Evolutionary conservation across 2,329 filamentous ascomycete species (phyloP).

Genomic region (Sclerotinia minor): DNA sequence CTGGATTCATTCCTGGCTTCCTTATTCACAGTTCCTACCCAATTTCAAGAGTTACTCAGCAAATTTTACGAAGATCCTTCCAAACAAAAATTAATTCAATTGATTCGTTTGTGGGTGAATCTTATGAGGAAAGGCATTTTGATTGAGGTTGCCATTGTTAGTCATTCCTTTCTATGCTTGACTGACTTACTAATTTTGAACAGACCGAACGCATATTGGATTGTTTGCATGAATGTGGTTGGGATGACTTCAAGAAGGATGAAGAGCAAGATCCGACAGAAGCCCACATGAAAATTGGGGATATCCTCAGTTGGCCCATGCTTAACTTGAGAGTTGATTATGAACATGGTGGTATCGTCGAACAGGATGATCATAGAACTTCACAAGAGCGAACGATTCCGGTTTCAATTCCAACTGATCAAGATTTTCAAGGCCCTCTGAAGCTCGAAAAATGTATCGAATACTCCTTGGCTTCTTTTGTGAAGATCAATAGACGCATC

Average conservation of each 20-base stretch:
- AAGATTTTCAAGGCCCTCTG: constrained; percentile 51
- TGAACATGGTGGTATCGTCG: constrained; percentile 84
- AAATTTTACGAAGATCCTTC: constrained; percentile 67
- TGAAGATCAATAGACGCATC: constrained; percentile 81
- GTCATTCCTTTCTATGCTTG: constrained; percentile 33
- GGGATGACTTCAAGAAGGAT: constrained; percentile 74
- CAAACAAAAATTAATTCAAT: constrained; percentile 70
- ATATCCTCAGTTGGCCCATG: constrained; percentile 81
- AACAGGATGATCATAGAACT: constrained; percentile 88
- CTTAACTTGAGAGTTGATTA: constrained; percentile 92
- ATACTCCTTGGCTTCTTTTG: constrained; percentile 83
- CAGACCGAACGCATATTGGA: constrained; percentile 83
- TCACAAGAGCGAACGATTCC: constrained; percentile 89
- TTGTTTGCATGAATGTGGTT: constrained; percentile 80
- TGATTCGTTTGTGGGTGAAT: constrained; percentile 90
- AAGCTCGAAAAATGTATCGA: constrained; percentile 90
- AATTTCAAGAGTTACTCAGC: constrained; percentile 89
- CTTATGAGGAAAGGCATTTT: constrained; percentile 81
- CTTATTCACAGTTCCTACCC: constrained; percentile 86
- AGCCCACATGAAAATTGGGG: constrained; percentile 92
- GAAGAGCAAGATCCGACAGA: constrained; percentile 94
- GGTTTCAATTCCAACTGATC: constrained; percentile 79
- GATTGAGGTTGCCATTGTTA: constrained; percentile 80
- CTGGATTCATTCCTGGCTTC: constrained; percentile 88
- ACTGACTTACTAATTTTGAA: constrained; percentile 28